Evolutionary conservation across 1,284 basidiomycete genomes (phyloP).

Genomic region (Testicularia cyperi): DNA sequence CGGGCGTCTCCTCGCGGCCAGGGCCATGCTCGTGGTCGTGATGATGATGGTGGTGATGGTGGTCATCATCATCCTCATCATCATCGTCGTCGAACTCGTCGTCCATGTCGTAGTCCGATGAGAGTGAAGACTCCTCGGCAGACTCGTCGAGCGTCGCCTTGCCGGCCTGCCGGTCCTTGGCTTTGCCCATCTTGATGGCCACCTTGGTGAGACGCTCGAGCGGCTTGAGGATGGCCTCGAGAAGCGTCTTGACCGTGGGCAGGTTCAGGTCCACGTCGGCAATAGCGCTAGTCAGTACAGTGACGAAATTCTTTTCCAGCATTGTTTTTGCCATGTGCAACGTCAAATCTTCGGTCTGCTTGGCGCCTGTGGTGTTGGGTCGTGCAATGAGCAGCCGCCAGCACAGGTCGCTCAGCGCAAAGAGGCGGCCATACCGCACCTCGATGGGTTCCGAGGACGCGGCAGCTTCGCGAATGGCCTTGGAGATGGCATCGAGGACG

Average conservation of each 20-base stretch:
- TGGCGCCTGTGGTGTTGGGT: slow-evolving; percentile 62
- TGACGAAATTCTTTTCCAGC: slow-evolving; percentile 96
- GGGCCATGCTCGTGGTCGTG: slow-evolving; percentile 3
- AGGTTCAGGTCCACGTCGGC: slow-evolving; percentile 95
- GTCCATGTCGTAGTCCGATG: slow-evolving; percentile 41
- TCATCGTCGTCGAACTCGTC: slow-evolving; percentile 62
- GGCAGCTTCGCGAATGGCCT: slow-evolving; percentile 79
- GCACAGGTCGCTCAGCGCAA: slow-evolving; percentile 84
- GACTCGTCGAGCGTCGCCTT: slow-evolving; percentile 26
- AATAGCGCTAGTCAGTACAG: slow-evolving; percentile 81
- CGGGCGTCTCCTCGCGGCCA: slow-evolving; percentile 80
- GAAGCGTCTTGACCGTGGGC: slow-evolving; percentile 81
- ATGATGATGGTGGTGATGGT: too few relatives aligned
- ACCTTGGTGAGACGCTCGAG: slow-evolving; percentile 91
- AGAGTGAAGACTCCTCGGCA: slow-evolving; percentile 27
- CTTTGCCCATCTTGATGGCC: slow-evolving; percentile 94
- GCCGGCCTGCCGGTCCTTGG: slow-evolving; percentile 31
- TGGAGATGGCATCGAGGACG: slow-evolving; percentile 83
- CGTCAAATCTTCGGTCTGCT: slow-evolving; percentile 71
- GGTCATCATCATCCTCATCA: slow-evolving; percentile 64
- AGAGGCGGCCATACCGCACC: slow-evolving; percentile 80
- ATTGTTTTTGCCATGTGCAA: slow-evolving; percentile 95
- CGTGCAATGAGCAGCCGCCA: slow-evolving; percentile 82
- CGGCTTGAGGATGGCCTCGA: slow-evolving; percentile 82
- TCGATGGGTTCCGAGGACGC: slow-evolving; percentile 70